These are phyloP conservation scores for Amaranthus cruentus DNA, from an alignment of 148 eudicot genomes.

Conservation along the genomic window DNA sequence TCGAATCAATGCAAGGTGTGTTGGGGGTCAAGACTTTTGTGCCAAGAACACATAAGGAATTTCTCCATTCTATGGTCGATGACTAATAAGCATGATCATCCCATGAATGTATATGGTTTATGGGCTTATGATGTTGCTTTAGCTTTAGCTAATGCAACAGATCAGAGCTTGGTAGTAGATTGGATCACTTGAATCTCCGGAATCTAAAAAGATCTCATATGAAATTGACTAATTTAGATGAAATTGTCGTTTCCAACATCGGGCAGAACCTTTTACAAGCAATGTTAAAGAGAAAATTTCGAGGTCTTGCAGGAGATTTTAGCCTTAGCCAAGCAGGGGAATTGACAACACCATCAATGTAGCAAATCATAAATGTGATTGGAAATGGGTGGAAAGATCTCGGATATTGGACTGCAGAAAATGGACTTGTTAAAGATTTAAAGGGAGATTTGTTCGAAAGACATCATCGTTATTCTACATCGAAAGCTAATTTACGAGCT, in stretches of 20 bases:
- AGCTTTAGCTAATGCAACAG: slow-evolving; percentile 39
- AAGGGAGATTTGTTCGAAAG: not conserved
- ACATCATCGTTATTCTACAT: slow-evolving; percentile 1
- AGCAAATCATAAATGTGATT: slow-evolving; percentile 33
- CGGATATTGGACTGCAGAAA: slow-evolving; percentile 32
- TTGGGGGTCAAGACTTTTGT: too few relatives aligned
- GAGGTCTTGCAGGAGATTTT: slow-evolving; percentile 33
- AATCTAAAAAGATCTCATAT: not conserved
- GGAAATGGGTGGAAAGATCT: slow-evolving; percentile 25
- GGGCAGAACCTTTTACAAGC: slow-evolving; percentile 32
- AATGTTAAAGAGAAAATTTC: slow-evolving; percentile 13
- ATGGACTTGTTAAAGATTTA: not conserved
- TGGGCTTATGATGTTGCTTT: slow-evolving; percentile 52
- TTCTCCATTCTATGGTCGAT: too few relatives aligned
- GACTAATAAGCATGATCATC: too few relatives aligned
- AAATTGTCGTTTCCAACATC: too few relatives aligned
- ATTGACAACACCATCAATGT: too few relatives aligned
- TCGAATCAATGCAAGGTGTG: too few relatives aligned
- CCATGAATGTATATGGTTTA: too few relatives aligned
- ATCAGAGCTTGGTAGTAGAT: slow-evolving; percentile 24
- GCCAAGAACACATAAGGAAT: too few relatives aligned
- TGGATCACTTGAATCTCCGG: not conserved
- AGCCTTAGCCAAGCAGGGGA: slow-evolving; percentile 13
- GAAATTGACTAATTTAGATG: slow-evolving; percentile 14
- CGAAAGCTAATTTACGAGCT: too few relatives aligned